Percentiles rank a stretch among this genome's conserved stretches.
Conservation (phyloP, 495 filamentous ascomycete genomes). For the Daldinia caldariorum region DNA sequence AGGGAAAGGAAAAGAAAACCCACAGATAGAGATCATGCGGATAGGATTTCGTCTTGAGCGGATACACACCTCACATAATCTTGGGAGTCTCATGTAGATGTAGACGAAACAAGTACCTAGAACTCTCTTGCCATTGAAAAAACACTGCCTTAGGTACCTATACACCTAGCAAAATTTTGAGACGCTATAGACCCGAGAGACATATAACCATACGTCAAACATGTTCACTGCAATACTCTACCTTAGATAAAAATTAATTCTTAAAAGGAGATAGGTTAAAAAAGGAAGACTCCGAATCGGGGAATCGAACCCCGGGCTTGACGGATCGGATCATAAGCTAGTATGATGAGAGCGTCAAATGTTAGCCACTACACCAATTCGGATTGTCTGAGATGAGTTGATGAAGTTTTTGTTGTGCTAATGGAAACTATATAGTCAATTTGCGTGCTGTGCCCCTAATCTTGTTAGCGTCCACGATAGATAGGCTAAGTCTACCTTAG, state of each 20-base stretch:
- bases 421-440: not conserved
- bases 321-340: constrained; percentile 12
- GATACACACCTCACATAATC: too few relatives aligned
- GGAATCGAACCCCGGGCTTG: constrained; percentile 51
- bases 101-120: too few relatives aligned
- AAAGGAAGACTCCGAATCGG: constrained; percentile 43
- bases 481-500: not conserved
- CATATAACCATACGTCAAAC: too few relatives aligned
- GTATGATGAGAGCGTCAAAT: constrained; percentile 48
- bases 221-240: too few relatives aligned
- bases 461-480: constrained; percentile 1
- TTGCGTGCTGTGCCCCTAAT: not conserved
- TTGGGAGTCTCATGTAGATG: too few relatives aligned
- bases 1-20: not conserved
- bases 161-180: not conserved
- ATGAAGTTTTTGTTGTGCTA: not conserved
- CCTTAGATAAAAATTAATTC: too few relatives aligned
- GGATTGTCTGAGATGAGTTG: constrained; percentile 17
- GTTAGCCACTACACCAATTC: constrained; percentile 53
- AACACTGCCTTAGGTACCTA: too few relatives aligned
- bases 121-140: too few relatives aligned
- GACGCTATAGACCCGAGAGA: not conserved
- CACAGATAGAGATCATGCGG: not conserved
- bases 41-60: not conserved
- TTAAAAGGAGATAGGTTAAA: not conserved